Percentiles rank a stretch among this genome's conserved stretches.
Evolutionary conservation across 345 rosid species (phyloP).

Genomic region (Geranium brycei): DNA sequence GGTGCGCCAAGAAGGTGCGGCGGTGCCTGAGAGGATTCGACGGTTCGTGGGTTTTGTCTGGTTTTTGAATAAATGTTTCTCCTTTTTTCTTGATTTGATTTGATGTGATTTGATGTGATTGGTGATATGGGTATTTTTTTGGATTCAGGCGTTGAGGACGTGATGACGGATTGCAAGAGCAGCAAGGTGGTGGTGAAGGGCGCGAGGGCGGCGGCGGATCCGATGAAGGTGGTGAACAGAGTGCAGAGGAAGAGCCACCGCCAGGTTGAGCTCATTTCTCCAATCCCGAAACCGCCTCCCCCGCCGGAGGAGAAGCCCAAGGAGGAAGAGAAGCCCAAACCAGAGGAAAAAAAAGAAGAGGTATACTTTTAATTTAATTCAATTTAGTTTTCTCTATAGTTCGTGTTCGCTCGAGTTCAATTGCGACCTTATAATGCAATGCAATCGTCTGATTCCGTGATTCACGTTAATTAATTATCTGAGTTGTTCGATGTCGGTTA

Average conservation of each 20-base stretch:
- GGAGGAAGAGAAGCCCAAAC: slow-evolving; percentile 31
- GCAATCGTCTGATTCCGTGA: no score
- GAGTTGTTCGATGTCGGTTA: neutral
- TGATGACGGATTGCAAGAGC: slow-evolving; percentile 62
- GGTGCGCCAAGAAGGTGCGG: slow-evolving; percentile 83
- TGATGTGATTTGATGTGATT: neutral
- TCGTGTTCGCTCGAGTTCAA: neutral
- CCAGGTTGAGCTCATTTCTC: slow-evolving; percentile 79
- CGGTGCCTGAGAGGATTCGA: slow-evolving; percentile 64
- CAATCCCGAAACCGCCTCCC: slow-evolving; percentile 58
- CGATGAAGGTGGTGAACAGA: slow-evolving; percentile 63
- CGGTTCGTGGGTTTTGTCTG: slow-evolving; percentile 22
- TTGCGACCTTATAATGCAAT: neutral
- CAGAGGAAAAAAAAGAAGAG: slow-evolving; percentile 64
- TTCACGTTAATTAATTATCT: neutral
- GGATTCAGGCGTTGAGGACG: slow-evolving; percentile 68
- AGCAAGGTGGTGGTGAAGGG: slow-evolving; percentile 88
- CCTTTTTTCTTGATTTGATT: neutral
- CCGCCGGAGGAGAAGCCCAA: slow-evolving; percentile 15
- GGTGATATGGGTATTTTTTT: neutral
- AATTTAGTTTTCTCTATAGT: no score
- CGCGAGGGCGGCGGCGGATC: slow-evolving; percentile 59
- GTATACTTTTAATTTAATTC: slow-evolving; percentile 15
- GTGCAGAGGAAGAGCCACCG: slow-evolving; percentile 38
- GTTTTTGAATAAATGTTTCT: neutral